phyloP scores from a whole-genome alignment of 2,329 filamentous ascomycete species.

The Pseudocercospora pini-densiflorae region DNA sequence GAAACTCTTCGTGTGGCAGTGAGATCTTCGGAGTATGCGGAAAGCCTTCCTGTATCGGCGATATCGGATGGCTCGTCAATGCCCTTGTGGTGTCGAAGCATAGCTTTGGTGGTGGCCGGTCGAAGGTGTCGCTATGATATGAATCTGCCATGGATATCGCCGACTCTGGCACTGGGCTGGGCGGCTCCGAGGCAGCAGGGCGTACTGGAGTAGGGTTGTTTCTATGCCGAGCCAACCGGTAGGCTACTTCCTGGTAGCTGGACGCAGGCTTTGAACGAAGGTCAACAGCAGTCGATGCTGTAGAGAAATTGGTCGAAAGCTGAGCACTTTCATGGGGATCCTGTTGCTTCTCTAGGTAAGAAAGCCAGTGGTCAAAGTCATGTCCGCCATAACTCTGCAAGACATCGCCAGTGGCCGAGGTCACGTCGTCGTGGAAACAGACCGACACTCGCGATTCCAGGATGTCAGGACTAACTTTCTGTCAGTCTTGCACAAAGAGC shows the following conservation, averaged over 20 bases:
- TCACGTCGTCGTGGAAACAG: conserved; percentile 38
- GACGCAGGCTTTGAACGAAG: conserved; percentile 20
- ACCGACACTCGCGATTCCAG: conserved; percentile 41
- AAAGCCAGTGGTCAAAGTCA: conserved; percentile 34
- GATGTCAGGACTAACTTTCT: conserved; percentile 36
- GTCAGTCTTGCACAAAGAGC: conserved; percentile 24
- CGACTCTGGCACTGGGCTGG: conserved; percentile 37
- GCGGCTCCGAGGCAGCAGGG: conserved; percentile 39
- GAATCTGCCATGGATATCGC: conserved; percentile 34
- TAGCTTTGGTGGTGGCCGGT: conserved; percentile 28
- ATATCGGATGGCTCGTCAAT: conserved; percentile 31
- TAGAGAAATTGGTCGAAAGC: conserved; percentile 4
- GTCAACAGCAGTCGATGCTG: conserved; percentile 5
- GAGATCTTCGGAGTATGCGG: conserved; percentile 28
- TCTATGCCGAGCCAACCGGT: conserved; percentile 24
- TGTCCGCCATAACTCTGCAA: conserved; percentile 19
- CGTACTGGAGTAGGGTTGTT: conserved; percentile 33
- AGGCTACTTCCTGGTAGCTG: conserved; percentile 28
- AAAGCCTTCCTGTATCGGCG: background rate
- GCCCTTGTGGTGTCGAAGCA: conserved; percentile 31
- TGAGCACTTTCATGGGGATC: background rate
- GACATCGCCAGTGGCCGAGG: conserved; percentile 28
- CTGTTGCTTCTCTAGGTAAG: conserved; percentile 30
- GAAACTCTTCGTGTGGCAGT: conserved; percentile 36
- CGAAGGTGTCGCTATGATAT: conserved; percentile 29